phyloP scores from a whole-genome alignment of 78 protist species.

The Dictyostelium citrinum region DNA sequence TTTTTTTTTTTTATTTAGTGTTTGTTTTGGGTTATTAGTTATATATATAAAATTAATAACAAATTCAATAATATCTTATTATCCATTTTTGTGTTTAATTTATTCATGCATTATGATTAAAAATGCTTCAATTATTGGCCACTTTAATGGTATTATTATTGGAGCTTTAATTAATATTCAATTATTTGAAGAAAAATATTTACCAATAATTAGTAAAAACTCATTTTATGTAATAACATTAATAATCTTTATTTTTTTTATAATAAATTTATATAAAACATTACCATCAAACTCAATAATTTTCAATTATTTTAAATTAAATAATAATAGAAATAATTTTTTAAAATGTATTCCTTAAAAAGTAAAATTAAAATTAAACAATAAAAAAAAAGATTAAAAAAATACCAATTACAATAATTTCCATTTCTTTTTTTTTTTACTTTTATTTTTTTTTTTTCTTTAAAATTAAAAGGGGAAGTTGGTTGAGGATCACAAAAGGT shows the following conservation, averaged over 20 bases:
- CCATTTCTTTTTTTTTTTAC: too few species aligned
- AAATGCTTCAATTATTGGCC: background rate
- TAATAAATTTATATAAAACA: background rate
- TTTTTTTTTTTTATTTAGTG: too few species aligned
- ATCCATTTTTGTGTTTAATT: background rate
- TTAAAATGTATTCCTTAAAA: background rate
- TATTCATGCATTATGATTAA: background rate
- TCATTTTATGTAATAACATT: background rate
- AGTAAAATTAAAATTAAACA: too few species aligned
- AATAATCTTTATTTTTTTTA: background rate
- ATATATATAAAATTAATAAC: background rate
- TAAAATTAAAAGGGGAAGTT: background rate
- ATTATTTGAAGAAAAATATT: background rate
- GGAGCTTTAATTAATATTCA: background rate
- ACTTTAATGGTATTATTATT: constrained; percentile 10
- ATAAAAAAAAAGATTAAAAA: too few species aligned
- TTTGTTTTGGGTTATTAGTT: background rate
- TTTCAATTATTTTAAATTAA: background rate
- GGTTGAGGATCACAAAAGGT: background rate
- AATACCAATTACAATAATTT: too few species aligned
- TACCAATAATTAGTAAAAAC: background rate
- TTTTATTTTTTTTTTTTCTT: background rate
- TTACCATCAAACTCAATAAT: background rate
- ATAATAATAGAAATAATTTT: background rate
- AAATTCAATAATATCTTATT: background rate